These are phyloP conservation scores for Talaromyces thailandensis DNA, from an alignment of 495 filamentous ascomycete species.

Conservation along the genomic window DNA sequence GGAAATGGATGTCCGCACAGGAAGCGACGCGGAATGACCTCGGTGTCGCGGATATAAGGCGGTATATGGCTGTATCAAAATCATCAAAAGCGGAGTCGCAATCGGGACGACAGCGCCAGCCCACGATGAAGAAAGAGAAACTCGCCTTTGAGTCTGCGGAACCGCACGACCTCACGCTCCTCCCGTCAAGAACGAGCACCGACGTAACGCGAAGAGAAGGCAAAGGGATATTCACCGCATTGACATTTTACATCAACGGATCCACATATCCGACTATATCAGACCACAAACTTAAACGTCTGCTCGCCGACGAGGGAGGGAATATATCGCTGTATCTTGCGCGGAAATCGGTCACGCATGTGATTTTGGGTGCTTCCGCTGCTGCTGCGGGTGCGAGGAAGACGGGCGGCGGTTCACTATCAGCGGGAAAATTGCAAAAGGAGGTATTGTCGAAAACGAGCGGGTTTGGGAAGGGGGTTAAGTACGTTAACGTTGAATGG, in stretches of 20 bases:
- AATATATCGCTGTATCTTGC: constrained; percentile 56
- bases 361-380: constrained; percentile 65
- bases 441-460: constrained; percentile 61
- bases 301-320: constrained; percentile 67
- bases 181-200: too few species aligned
- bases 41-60: constrained; percentile 47
- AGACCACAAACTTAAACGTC: constrained; percentile 76
- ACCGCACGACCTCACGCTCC: background rate
- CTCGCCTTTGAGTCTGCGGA: background rate
- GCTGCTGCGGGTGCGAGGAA: background rate
- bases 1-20: constrained; percentile 10
- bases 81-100: background rate
- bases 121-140: constrained; percentile 3
- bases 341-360: constrained; percentile 71
- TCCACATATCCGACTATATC: constrained; percentile 72
- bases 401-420: constrained; percentile 27
- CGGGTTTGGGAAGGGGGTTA: constrained; percentile 49
- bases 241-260: constrained; percentile 81
- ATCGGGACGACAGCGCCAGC: constrained; percentile 15
- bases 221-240: constrained; percentile 51
- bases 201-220: too few species aligned
- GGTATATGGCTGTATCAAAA: constrained; percentile 36
- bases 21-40: constrained; percentile 10
- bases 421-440: constrained; percentile 72
- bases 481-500: constrained; percentile 81